These are phyloP conservation scores for Ganoderma boninense DNA, from an alignment of 1,284 basidiomycete genomes.

Conservation along the genomic window DNA sequence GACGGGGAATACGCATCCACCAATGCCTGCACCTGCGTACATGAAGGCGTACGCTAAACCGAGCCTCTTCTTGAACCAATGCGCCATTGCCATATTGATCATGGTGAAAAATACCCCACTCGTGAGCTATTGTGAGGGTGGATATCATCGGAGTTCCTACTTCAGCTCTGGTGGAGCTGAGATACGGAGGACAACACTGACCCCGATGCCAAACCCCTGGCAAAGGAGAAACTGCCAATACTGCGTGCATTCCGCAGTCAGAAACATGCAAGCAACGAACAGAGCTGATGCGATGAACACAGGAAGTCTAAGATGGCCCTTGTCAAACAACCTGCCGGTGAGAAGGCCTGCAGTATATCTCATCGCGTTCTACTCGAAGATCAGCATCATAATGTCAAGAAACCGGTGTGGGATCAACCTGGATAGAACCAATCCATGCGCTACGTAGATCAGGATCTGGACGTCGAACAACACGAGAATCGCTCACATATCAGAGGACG, in stretches of 20 bases:
- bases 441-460: neutral
- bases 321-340: constrained; percentile 57
- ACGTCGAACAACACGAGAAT: neutral
- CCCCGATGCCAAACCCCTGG: constrained; percentile 55
- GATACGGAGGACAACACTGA: constrained; percentile 27
- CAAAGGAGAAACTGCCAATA: constrained; percentile 62
- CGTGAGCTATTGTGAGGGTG: neutral
- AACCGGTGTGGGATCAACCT: neutral
- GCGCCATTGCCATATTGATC: constrained; percentile 30
- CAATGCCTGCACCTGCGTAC: constrained; percentile 49
- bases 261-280: constrained; percentile 54
- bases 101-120: constrained; percentile 5
- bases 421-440: neutral
- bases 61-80: constrained; percentile 55
- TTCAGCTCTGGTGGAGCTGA: neutral
- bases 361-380: neutral
- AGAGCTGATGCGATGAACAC: constrained; percentile 40
- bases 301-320: constrained; percentile 54
- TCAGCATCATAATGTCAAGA: neutral
- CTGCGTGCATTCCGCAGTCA: constrained; percentile 54
- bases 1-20: constrained; percentile 54
- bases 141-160: no score
- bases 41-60: constrained; percentile 48
- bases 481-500: neutral
- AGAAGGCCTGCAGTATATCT: neutral